Evolutionary conservation across 352 stramenopile genomes (phyloP).

Genomic region (Pythium inflatum): DNA sequence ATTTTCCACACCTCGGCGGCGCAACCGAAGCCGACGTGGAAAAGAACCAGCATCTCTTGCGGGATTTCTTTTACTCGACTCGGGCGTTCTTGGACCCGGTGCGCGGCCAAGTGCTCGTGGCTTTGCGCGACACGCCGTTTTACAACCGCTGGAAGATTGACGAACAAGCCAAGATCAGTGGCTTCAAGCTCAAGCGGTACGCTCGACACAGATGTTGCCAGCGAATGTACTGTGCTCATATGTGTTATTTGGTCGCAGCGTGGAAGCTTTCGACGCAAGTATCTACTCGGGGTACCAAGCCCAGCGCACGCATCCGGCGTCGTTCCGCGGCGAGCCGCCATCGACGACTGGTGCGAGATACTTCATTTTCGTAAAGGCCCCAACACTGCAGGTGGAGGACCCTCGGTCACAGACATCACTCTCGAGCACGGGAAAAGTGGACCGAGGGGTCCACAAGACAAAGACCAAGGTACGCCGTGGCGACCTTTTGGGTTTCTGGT

Average conservation of each 20-base stretch:
- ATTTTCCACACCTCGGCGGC: slow-evolving; percentile 86
- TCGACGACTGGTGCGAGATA: slow-evolving; percentile 70
- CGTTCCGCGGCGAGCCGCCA: slow-evolving; percentile 73
- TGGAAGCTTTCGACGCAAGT: slow-evolving; percentile 64
- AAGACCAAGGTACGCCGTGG: slow-evolving; percentile 10
- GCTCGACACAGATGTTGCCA: too few species aligned
- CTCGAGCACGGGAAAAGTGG: neutral
- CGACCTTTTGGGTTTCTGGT: too few species aligned
- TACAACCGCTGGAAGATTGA: slow-evolving; percentile 87
- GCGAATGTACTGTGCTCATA: neutral
- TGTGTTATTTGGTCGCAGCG: slow-evolving; percentile 29
- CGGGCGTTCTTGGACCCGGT: slow-evolving; percentile 60
- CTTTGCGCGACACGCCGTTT: slow-evolving; percentile 78
- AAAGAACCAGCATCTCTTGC: slow-evolving; percentile 82
- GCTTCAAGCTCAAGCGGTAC: slow-evolving; percentile 71
- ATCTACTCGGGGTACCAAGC: slow-evolving; percentile 80
- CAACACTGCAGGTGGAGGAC: slow-evolving; percentile 37
- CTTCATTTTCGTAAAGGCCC: slow-evolving; percentile 67
- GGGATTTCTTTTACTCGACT: slow-evolving; percentile 76
- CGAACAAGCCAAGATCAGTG: slow-evolving; percentile 62
- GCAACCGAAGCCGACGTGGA: slow-evolving; percentile 80
- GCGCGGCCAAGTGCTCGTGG: slow-evolving; percentile 70
- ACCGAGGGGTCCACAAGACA: neutral
- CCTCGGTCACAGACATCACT: slow-evolving; percentile 17
- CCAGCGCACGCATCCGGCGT: slow-evolving; percentile 75